Conservation (phyloP, 257 asterid genomes). For the Cruciata laevipes region DNA sequence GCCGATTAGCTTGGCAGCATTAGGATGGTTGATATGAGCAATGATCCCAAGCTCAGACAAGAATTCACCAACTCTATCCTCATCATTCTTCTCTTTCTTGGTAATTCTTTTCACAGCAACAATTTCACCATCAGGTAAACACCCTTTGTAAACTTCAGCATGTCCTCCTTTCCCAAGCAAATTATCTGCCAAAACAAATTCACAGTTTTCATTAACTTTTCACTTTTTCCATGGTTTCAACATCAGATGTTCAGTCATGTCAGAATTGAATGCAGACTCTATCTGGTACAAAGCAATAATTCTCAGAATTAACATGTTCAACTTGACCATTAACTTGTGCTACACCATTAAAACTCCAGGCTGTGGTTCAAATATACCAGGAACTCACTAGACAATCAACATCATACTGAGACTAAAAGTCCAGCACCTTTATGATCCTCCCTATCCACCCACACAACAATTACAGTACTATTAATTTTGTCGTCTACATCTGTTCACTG, state of each 20-base stretch:
- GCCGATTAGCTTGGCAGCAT: conserved; percentile 74
- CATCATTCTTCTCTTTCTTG: conserved; percentile 56
- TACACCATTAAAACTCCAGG: conserved; percentile 6
- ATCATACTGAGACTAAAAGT: neutral
- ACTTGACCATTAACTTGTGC: neutral
- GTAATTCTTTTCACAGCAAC: conserved; percentile 85
- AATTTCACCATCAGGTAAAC: conserved; percentile 61
- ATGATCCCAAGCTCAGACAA: conserved; percentile 86
- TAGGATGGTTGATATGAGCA: conserved; percentile 82
- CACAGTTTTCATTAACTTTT: conserved; percentile 11
- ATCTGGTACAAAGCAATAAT: conserved; percentile 1
- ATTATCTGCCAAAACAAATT: conserved; percentile 38
- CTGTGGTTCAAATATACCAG: neutral
- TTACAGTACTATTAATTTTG: neutral
- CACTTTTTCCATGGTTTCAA: conserved; percentile 13
- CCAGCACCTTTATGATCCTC: neutral
- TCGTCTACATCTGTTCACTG: neutral
- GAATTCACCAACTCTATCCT: conserved; percentile 75
- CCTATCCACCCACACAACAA: neutral
- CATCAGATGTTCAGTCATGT: conserved; percentile 3
- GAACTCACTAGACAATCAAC: neutral
- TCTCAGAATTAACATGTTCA: neutral
- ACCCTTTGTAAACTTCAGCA: conserved; percentile 87
- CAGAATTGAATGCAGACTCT: neutral
- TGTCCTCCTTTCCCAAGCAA: conserved; percentile 90